Base-by-base conservation (phyloP, 768 basidiomycete species). In the Asterophora parasitica region DNA sequence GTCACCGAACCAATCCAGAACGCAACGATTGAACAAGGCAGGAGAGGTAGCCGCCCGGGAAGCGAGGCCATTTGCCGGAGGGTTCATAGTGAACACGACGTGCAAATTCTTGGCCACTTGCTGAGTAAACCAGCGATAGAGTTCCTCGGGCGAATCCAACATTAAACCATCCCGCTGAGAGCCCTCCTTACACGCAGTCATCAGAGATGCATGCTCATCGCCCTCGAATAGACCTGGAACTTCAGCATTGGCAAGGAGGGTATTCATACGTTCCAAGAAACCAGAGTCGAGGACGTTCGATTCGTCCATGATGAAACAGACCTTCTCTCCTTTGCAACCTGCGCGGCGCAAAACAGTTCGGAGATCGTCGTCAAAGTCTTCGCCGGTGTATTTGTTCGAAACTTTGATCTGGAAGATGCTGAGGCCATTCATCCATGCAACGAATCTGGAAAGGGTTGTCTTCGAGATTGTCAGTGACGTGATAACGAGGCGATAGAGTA, bases 191-290 rank as follows among this genome's bases (percentile, higher is more conserved):
- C 96, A 98, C 1, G 96, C 93, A 4, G 96, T 98, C 94, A 98
- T 98, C 48, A 99, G 73, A 42, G 94, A 91, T 15, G 95, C 85
- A 63, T 97, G 87, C 63, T 99, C 96, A 59, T 99, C 96, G n/a
- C 96, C 96, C 67, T 99, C 96, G 63, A 99, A 99, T n/a, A 99
- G 77, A 66, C 96, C 96, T 0, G 96, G 96, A n/a, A 99, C 94
- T 65, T 99, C 96, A n/a, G 96, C 96, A 59, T 99, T 99, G 33
- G 96, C 96, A 12, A 99, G 79, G 11, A 99, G 80, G 0, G 96
- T 99, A 65, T 99, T 99, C 95, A 99, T 98, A n/a, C 96, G 83
- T 64, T 99, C 96, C 54, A 99, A 71, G 78, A 99, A 99, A 38
- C 96, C 96, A 10, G 96, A 95, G 64, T 99, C 96, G 27, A 98